Percentiles rank a stretch among this genome's conserved stretches.
Evolutionary conservation across 169 alveolate genomes (phyloP).

Genomic region (Eimeria sp.): DNA sequence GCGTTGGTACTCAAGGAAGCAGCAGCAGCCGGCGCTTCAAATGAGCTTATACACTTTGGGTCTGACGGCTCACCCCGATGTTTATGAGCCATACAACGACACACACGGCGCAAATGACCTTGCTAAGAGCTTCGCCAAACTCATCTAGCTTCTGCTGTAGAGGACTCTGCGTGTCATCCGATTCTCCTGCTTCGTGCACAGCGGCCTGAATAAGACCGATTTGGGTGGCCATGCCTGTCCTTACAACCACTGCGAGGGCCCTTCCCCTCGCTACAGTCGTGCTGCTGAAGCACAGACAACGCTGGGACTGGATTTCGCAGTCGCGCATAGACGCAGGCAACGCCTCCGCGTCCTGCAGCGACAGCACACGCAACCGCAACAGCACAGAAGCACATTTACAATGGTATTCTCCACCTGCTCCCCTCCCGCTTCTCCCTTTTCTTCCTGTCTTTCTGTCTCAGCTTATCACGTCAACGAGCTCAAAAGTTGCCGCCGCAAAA

Average conservation of each 20-base stretch:
- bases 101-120: slow-evolving; percentile 95
- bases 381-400: neutral
- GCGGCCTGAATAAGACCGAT: slow-evolving; percentile 98
- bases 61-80: slow-evolving; percentile 84
- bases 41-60: neutral
- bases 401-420: neutral
- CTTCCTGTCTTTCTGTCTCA: neutral
- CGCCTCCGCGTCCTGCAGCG: slow-evolving; percentile 86
- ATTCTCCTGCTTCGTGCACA: slow-evolving; percentile 97
- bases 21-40: neutral
- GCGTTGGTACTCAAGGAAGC: neutral
- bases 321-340: slow-evolving; percentile 85
- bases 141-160: slow-evolving; percentile 97
- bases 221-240: slow-evolving; percentile 99
- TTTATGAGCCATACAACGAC: slow-evolving; percentile 98
- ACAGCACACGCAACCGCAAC: slow-evolving; percentile 37
- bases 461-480: neutral
- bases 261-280: slow-evolving; percentile 97
- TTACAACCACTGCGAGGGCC: slow-evolving; percentile 96
- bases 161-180: slow-evolving; percentile 97
- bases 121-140: slow-evolving; percentile 97
- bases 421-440: neutral
- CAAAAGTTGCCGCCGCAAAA: neutral
- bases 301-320: slow-evolving; percentile 91
- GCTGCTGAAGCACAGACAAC: slow-evolving; percentile 95